These are phyloP conservation scores for Daedalea quercina DNA, from an alignment of 768 basidiomycete genomes.

Conservation along the genomic window DNA sequence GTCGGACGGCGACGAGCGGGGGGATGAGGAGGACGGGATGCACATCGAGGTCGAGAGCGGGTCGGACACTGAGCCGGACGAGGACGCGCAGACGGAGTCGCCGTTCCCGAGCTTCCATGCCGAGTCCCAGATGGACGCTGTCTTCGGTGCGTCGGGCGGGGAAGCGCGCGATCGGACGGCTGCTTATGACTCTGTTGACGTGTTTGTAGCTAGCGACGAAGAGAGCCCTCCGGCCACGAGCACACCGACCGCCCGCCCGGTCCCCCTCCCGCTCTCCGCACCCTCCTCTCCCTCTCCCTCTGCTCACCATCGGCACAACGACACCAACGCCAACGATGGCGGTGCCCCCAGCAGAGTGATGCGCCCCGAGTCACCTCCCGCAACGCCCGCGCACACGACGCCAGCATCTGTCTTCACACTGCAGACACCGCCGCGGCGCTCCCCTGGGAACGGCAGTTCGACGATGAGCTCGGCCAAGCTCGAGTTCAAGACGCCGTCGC, in stretches of 20 bases:
- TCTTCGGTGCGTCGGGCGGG: not conserved
- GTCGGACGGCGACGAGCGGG: slow-evolving; percentile 9
- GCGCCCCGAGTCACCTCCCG: not conserved
- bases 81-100: not conserved
- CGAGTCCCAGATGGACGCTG: not conserved
- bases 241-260: slow-evolving; percentile 17
- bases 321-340: not conserved
- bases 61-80: not conserved
- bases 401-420: slow-evolving; percentile 15
- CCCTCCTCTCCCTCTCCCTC: slow-evolving; percentile 6
- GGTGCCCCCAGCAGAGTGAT: not conserved
- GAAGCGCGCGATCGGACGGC: no score
- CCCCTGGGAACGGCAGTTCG: slow-evolving; percentile 15
- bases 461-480: slow-evolving; percentile 35
- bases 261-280: slow-evolving; percentile 11
- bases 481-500: slow-evolving; percentile 58
- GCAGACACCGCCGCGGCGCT: slow-evolving; percentile 43
- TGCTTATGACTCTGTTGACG: not conserved
- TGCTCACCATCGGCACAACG: not conserved
- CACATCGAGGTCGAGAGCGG: not conserved
- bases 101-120: not conserved
- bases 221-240: slow-evolving; percentile 21
- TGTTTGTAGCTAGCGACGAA: slow-evolving; percentile 31
- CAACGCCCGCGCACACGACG: not conserved
- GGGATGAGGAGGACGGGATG: not conserved